Conservation (phyloP, 1,139 yeast genomes). For the Saccharomyces hybrid region DNA sequence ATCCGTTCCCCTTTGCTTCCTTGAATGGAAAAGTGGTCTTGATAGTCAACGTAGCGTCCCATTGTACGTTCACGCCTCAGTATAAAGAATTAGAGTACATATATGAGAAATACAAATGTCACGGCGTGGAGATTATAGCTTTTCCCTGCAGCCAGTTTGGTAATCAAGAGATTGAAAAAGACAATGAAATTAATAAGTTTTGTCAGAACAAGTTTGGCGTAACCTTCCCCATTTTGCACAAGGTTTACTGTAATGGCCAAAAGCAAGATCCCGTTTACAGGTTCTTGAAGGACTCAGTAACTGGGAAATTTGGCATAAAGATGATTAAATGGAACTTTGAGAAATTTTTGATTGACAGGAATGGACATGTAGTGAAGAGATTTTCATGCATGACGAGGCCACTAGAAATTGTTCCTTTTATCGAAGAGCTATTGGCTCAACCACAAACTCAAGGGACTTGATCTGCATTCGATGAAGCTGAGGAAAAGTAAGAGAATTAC, state of each 20-base stretch:
- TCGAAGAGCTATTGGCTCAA: background rate
- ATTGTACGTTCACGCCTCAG: constrained; percentile 43
- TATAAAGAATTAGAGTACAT: constrained; percentile 67
- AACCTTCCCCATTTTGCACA: constrained; percentile 50
- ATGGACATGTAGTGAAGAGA: constrained; percentile 59
- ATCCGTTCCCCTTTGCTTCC: constrained; percentile 49
- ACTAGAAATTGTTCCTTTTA: background rate
- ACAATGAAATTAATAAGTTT: constrained; percentile 46
- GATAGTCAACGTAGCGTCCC: constrained; percentile 77
- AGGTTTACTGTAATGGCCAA: constrained; percentile 75
- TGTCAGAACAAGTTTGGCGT: constrained; percentile 59
- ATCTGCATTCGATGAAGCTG: background rate
- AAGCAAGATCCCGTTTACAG: constrained; percentile 64
- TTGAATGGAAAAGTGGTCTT: constrained; percentile 75
- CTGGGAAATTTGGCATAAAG: constrained; percentile 50
- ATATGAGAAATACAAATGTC: constrained; percentile 58
- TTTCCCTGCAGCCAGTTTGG: constrained; percentile 86
- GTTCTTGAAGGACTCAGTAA: constrained; percentile 54
- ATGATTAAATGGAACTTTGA: constrained; percentile 83
- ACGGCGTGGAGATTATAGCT: constrained; percentile 66
- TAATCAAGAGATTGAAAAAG: constrained; percentile 65
- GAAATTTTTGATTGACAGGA: constrained; percentile 58
- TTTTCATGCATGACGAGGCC: constrained; percentile 63
- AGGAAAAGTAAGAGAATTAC: too few relatives aligned
- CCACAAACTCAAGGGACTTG: background rate